Base-by-base conservation (phyloP, 2,329 filamentous ascomycete genomes). In the Arthrobotrys sphaeroides region DNA sequence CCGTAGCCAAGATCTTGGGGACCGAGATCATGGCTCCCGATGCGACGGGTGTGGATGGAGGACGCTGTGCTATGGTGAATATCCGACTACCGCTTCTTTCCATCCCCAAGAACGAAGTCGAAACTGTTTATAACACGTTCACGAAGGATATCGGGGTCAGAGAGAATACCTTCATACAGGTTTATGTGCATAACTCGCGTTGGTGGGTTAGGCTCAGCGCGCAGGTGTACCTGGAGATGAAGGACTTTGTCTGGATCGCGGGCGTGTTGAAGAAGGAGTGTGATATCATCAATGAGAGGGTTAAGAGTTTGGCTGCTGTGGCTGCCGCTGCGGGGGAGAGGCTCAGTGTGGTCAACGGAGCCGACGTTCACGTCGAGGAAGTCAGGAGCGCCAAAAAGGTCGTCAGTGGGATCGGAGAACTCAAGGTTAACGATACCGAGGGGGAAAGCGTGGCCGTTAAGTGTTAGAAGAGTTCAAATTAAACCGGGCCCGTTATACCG, bases 201-300 rank as follows among this genome's bases (percentile, higher is more conserved):
- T 87, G 90, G 81, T 97, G 91, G 91, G 85, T 86, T 0, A 84
- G 94, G 55, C 80, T 96, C 53, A 93, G 91, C 80, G 92, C 88
- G 12, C 93, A 97, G 84, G 87, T 95, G 0, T 98, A 95, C 81
- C 83, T 97, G n/a, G 92, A 92, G 24, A 81, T 90, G 77, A 85
- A 85, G 10, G 93, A 97, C 82, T 97, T 95, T 80, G 87, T 90
- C 81, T 91, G 88, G 87, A 78, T 91, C 3, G 89, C 86, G 79
- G 84, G 84, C 43, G 83, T 85, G 78, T 85, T 87, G 31, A 83
- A 82, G 45, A 83, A 82, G 51, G 84, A 84, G 3, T 85, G 86
- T 24, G 70, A 61, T 18, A 51, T 45, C 10, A 40, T 60, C 7
- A 66, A 59, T 33, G 73, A 76, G 45, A n/a, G 59, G 59, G 81